Evolutionary conservation across 2,329 filamentous ascomycete genomes (phyloP), one percentile per base, ranked within the genome.

Genomic region (Curvularia eragrostidis): DNA sequence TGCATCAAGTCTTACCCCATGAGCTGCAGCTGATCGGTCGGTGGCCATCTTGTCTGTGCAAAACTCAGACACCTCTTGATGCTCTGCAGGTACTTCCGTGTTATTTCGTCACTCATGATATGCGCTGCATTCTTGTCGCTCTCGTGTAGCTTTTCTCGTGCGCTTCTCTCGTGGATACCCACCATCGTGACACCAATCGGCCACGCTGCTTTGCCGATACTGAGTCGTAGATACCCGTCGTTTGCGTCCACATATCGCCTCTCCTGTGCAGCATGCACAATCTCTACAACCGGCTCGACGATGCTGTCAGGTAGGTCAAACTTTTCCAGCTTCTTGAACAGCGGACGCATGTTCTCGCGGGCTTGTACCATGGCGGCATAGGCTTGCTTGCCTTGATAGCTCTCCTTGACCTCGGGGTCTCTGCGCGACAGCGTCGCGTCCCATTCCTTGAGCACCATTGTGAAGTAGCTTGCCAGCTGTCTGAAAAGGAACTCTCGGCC

Each of bases 161-260:
- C 94, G 66, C 90, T 95, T 73, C 95, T 88, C 82, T 98, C 95
- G 85, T 99, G 95, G 69, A 99, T 99, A 83, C 95, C 95, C 72
- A 99, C 95, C 95, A 98, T 99, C 76, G 95, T 99, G 38, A 99
- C 95, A 79, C 95, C 95, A 72, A 99, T 99, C 23, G 95, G 95
- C 95, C 95, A 99, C 15, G 95, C 95, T 66, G 93, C 93, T 80
- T 97, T 97, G 64, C 93, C 93, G 72, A 99, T 99, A 75, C 91
- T 96, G 53, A 99, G 82, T 52, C 91, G 85, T 59, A 99, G 82
- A 77, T 99, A 99, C 0, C 92, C 93, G 75, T 99, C 91, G 74
- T 98, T 98, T 32, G 95, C 95, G 78, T 97, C 91, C 46, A 99
- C 94, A 73, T 99, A 99, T 62, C 91, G 87, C 58, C 93, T 86